phyloP scores from a whole-genome alignment of 441 rosid species.

The Pelargonium myrrhifolium region DNA sequence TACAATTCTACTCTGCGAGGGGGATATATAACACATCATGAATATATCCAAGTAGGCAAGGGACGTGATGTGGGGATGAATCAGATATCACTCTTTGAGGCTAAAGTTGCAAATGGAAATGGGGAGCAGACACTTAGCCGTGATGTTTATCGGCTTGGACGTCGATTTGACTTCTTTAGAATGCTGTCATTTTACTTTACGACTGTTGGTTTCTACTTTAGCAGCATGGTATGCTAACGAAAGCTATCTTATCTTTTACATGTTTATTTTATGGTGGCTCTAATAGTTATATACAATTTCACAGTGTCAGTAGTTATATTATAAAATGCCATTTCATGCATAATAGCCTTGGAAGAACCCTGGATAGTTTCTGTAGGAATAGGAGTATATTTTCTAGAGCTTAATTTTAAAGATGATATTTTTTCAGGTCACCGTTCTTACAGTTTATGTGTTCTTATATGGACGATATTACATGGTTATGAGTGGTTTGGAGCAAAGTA shows the following conservation, averaged over 20 bases:
- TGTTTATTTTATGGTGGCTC: neutral
- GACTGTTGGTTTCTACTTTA: constrained; percentile 94
- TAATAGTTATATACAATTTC: no score
- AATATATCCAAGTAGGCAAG: constrained; percentile 95
- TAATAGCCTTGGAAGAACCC: no score
- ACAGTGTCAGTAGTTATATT: no score
- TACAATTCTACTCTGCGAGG: constrained; percentile 89
- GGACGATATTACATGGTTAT: constrained; percentile 89
- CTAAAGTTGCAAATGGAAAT: constrained; percentile 96
- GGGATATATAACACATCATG: constrained; percentile 92
- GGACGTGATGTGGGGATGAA: constrained; percentile 98
- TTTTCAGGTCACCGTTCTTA: constrained; percentile 74
- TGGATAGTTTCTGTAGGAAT: no score
- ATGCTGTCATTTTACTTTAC: constrained; percentile 97
- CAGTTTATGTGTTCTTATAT: constrained; percentile 81
- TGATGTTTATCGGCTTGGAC: constrained; percentile 88
- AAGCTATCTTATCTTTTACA: neutral
- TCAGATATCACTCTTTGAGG: constrained; percentile 87
- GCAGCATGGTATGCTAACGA: constrained; percentile 73
- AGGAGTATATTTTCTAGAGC: no score
- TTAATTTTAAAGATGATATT: no score
- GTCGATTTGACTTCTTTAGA: constrained; percentile 88
- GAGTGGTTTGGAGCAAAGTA: constrained; percentile 80
- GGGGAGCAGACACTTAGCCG: constrained; percentile 99
- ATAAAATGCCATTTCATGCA: neutral